phyloP scores from a whole-genome alignment of 1,284 basidiomycete species.

The Caloboletus firmus region DNA sequence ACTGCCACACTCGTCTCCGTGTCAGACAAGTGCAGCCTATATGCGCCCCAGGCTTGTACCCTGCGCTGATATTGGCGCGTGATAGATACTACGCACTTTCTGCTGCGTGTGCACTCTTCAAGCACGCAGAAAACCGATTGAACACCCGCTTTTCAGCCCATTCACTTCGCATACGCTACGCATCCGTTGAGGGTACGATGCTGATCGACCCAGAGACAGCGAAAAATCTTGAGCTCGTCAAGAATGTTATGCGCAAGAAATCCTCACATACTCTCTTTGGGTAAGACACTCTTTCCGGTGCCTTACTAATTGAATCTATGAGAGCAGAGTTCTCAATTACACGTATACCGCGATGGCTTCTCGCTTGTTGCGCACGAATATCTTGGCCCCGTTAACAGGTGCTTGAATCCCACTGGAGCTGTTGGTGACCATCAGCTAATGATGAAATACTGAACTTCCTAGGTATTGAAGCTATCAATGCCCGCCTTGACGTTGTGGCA shows the following conservation, averaged over 20 bases:
- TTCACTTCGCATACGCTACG: conserved; percentile 80
- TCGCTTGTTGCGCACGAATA: conserved; percentile 74
- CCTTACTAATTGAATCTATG: neutral
- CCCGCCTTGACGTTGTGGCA: conserved; percentile 82
- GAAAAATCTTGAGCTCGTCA: conserved; percentile 83
- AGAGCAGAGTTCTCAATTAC: conserved; percentile 64
- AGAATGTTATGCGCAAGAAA: conserved; percentile 66
- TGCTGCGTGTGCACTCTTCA: conserved; percentile 83
- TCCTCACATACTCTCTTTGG: conserved; percentile 70
- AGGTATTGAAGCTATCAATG: conserved; percentile 60
- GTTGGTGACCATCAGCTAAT: neutral
- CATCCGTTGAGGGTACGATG: conserved; percentile 84
- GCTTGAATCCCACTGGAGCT: conserved; percentile 7
- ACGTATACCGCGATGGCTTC: conserved; percentile 88
- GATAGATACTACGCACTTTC: conserved; percentile 84
- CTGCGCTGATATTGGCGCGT: conserved; percentile 10
- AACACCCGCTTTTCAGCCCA: conserved; percentile 68
- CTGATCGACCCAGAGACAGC: conserved; percentile 89
- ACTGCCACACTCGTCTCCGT: conserved; percentile 73
- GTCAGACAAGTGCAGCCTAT: conserved; percentile 66
- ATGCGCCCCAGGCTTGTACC: conserved; percentile 23
- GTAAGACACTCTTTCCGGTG: conserved; percentile 42
- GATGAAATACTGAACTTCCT: neutral
- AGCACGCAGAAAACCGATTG: conserved; percentile 66
- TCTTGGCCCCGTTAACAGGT: conserved; percentile 84